Evolutionary conservation across 805 yeast genomes (phyloP).

Genomic region (Ogataea henricii): DNA sequence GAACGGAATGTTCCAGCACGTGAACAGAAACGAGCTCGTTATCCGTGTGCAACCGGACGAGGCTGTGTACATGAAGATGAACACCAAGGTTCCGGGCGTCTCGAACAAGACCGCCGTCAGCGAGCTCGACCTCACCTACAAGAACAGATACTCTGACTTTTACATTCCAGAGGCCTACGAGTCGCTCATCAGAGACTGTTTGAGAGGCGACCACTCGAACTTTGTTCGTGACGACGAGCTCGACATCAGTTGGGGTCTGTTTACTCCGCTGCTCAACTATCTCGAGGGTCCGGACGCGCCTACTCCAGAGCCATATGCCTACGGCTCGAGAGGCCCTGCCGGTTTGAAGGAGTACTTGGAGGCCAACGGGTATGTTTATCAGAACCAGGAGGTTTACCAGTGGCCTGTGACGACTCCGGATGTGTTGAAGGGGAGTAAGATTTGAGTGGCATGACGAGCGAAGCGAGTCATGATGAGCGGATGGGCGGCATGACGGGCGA

Average conservation of each 20-base stretch:
- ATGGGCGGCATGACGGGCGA: not conserved
- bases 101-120: slow-evolving; percentile 80
- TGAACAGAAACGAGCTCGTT: slow-evolving; percentile 90
- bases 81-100: slow-evolving; percentile 91
- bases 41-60: slow-evolving; percentile 94
- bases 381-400: slow-evolving; percentile 66
- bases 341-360: slow-evolving; percentile 60
- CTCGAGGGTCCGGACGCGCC: slow-evolving; percentile 76
- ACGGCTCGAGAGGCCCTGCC: slow-evolving; percentile 90
- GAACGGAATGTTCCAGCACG: slow-evolving; percentile 74
- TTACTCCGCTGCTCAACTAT: slow-evolving; percentile 85
- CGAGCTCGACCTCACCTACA: slow-evolving; percentile 87
- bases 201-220: slow-evolving; percentile 92
- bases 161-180: slow-evolving; percentile 99
- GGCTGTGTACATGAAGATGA: slow-evolving; percentile 90
- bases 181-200: slow-evolving; percentile 87
- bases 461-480: not conserved
- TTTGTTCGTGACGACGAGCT: slow-evolving; percentile 98
- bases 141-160: slow-evolving; percentile 77
- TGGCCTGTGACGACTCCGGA: slow-evolving; percentile 84
- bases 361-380: slow-evolving; percentile 72
- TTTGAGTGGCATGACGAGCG: slow-evolving; percentile 14
- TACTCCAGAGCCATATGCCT: slow-evolving; percentile 68
- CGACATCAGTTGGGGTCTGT: slow-evolving; percentile 88
- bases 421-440: slow-evolving; percentile 30